Percentiles rank a stretch among this genome's conserved stretches.
Conservation (phyloP, 805 yeast species). For the Monosporozyma aquatica region DNA sequence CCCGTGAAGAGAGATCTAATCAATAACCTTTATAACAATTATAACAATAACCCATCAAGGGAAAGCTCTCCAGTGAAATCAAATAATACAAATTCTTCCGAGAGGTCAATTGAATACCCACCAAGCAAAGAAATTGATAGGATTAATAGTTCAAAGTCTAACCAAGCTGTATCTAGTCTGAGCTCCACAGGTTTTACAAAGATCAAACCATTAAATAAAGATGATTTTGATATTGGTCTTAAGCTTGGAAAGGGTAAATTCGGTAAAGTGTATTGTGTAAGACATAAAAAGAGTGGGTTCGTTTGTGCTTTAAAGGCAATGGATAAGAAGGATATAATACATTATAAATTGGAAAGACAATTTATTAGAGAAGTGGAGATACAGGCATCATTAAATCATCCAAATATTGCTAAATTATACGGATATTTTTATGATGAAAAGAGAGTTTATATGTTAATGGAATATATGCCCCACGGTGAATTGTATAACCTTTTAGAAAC, state of each 20-base stretch:
- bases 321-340: conserved; percentile 71
- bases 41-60: conserved; percentile 8
- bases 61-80: neutral
- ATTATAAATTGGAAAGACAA: conserved; percentile 72
- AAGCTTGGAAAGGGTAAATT: conserved; percentile 88
- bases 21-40: neutral
- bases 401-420: conserved; percentile 68
- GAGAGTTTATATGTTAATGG: conserved; percentile 76
- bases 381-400: conserved; percentile 70
- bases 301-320: conserved; percentile 87
- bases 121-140: too few relatives aligned
- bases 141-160: too few relatives aligned
- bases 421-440: conserved; percentile 78
- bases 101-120: too few relatives aligned
- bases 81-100: too few relatives aligned
- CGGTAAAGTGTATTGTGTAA: conserved; percentile 86
- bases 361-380: conserved; percentile 87
- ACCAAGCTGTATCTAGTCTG: too few relatives aligned
- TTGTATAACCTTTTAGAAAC: conserved; percentile 62
- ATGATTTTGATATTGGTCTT: conserved; percentile 78
- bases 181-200: too few relatives aligned
- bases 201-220: conserved; percentile 12
- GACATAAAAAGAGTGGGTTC: conserved; percentile 64
- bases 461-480: conserved; percentile 81
- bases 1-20: neutral